These are phyloP conservation scores for Achaetomium macrosporum DNA, from an alignment of 2,329 filamentous ascomycete genomes.

Conservation along the genomic window DNA sequence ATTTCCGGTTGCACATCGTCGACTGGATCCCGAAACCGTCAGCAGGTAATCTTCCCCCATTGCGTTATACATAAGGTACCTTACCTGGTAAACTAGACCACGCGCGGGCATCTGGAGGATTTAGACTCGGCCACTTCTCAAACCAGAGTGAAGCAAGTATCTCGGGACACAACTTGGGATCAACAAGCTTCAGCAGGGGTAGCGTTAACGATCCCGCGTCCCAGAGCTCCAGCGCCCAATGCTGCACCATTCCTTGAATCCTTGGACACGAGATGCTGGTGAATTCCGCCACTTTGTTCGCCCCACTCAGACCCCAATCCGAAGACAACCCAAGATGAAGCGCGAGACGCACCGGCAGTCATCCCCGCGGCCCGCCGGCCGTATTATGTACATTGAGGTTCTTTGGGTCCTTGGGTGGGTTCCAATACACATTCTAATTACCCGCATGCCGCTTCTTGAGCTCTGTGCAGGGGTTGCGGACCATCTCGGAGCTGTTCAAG, in stretches of 20 bases:
- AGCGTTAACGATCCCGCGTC: background rate
- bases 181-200: too few relatives aligned
- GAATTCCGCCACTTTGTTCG: constrained; percentile 4
- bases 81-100: too few relatives aligned
- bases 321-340: background rate
- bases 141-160: too few relatives aligned
- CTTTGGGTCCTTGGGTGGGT: constrained; percentile 3
- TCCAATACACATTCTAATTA: constrained; percentile 2
- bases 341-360: background rate
- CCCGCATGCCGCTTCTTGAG: constrained; percentile 1
- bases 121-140: too few relatives aligned
- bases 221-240: constrained; percentile 2
- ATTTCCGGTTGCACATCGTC: too few relatives aligned
- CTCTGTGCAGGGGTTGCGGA: background rate
- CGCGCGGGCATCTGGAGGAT: too few relatives aligned
- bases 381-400: background rate
- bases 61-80: too few relatives aligned
- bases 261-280: constrained; percentile 7
- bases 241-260: constrained; percentile 1
- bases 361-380: constrained; percentile 6
- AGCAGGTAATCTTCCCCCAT: too few relatives aligned
- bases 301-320: constrained; percentile 1
- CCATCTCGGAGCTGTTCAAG: constrained; percentile 18
- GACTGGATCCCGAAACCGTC: background rate
- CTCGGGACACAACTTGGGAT: too few relatives aligned